phyloP scores from a whole-genome alignment of 495 filamentous ascomycete genomes.

The Paragyromitra xinjiangensis region DNA sequence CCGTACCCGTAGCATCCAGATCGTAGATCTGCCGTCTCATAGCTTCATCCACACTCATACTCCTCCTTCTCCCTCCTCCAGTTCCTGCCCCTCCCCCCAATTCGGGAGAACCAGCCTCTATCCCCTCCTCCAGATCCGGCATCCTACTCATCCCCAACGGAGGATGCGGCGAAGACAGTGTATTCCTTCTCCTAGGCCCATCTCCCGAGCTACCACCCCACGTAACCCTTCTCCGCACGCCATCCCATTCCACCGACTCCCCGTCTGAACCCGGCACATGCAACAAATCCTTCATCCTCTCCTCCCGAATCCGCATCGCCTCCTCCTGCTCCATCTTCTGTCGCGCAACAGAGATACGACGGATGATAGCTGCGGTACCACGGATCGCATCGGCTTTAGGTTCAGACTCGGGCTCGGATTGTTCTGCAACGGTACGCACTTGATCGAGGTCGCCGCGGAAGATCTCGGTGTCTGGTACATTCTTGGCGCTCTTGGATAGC shows the following conservation, averaged over 20 bases:
- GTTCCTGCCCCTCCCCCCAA: background rate
- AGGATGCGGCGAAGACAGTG: conserved; percentile 69
- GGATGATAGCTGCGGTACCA: conserved; percentile 87
- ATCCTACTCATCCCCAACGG: conserved; percentile 90
- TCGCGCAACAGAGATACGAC: conserved; percentile 78
- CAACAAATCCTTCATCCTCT: conserved; percentile 74
- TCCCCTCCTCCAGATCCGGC: conserved; percentile 71
- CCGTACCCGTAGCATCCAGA: conserved; percentile 53
- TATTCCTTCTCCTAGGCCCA: conserved; percentile 58
- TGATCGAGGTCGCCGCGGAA: conserved; percentile 95
- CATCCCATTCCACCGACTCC: conserved; percentile 90
- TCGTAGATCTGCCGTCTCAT: conserved; percentile 55
- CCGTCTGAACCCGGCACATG: conserved; percentile 76
- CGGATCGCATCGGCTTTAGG: conserved; percentile 97
- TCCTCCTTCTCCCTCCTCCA: conserved; percentile 60
- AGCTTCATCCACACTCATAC: conserved; percentile 62
- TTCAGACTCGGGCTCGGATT: conserved; percentile 92
- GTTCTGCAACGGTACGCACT: conserved; percentile 90
- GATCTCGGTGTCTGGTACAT: conserved; percentile 91
- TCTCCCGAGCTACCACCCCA: conserved; percentile 58
- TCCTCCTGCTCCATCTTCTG: conserved; percentile 84
- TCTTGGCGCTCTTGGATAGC: conserved; percentile 96
- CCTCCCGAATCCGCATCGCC: conserved; percentile 78
- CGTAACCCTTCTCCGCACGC: conserved; percentile 83
- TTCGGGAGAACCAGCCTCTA: conserved; percentile 67